Evolutionary conservation across 2,329 filamentous ascomycete species (phyloP), one percentile per base, ranked within the genome.

Genomic region (Fusarium multiceps): DNA sequence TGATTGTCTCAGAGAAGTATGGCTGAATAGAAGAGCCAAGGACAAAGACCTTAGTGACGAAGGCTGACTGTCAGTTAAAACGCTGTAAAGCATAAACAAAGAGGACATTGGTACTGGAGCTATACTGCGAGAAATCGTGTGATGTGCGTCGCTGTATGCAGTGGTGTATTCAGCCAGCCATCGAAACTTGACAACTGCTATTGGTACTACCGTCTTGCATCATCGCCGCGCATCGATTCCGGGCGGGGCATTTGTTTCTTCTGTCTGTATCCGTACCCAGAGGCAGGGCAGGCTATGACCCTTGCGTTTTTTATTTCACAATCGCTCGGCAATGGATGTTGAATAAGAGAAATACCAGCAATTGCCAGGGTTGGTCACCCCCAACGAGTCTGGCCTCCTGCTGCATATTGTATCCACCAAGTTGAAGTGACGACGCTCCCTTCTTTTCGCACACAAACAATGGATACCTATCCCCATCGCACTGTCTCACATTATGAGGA

Each of bases 401-500:
- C 45, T 69, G 53, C 66, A 62, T 66, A 41, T 48, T 32, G 56
- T 61, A 59, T 46, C 55, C 60, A 61, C 59, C 43, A 30, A 30
- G 28, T 70, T 71, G 54, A 59, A 63, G 45, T 42, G 42, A 57
- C 49, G 40, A 55, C 16, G 53, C 41, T 51, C 50, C 56, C 28
- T 50, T 41, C 37, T 43, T 11, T n/a, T n/a, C 41, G n/a, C 49
- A 21, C 49, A 18, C 43, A 20, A 25, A 25, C 21, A 23, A 23
- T 43, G 41, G 14, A 43, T 23, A 46, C 43, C 25, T 25, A 18
- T 28, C 43, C n/a, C 45, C 42, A 60, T 64, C 45, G 43, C 67
- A 68, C 54, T 64, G 63, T 64, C 42, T 59, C 67, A 61, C 63
- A 65, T 59, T 68, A 61, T 55, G 63, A 68, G 59, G n/a, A 64